Evolutionary conservation across 306 rosid genomes (phyloP).

Genomic region (Glycine soja): DNA sequence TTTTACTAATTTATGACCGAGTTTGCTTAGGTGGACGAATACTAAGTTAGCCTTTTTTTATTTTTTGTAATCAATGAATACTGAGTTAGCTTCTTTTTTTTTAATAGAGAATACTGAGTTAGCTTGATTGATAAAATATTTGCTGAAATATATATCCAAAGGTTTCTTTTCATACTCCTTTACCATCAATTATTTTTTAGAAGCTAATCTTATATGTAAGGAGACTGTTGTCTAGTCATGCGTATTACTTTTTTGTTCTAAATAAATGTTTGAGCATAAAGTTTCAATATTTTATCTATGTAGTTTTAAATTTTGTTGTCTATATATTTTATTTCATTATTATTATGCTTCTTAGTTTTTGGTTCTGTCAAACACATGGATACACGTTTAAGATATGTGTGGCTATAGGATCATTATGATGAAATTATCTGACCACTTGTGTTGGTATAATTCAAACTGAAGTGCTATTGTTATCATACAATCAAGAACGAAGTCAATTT

Average conservation of each 20-base stretch:
- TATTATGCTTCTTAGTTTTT: neutral
- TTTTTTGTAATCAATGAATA: too few relatives aligned
- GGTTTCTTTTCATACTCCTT: slow-evolving; percentile 35
- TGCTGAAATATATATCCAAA: neutral
- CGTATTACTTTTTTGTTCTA: slow-evolving; percentile 9
- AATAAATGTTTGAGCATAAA: slow-evolving; percentile 2
- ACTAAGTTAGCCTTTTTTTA: neutral
- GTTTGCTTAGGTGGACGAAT: slow-evolving; percentile 24
- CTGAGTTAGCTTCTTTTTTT: too few relatives aligned
- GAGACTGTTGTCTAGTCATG: slow-evolving; percentile 29
- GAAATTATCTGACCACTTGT: slow-evolving; percentile 2
- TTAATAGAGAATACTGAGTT: too few relatives aligned
- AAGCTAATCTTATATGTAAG: neutral
- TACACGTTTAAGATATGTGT: slow-evolving; percentile 14
- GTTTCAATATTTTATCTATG: neutral
- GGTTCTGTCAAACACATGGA: slow-evolving; percentile 18
- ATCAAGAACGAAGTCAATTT: slow-evolving; percentile 25
- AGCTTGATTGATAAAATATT: slow-evolving; percentile 35
- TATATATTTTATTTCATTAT: slow-evolving; percentile 19
- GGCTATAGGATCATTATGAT: slow-evolving; percentile 32
- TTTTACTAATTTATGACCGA: neutral
- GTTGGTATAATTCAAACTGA: slow-evolving; percentile 23
- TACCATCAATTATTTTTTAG: slow-evolving; percentile 4
- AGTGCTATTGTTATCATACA: slow-evolving; percentile 34
- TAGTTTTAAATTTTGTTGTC: neutral